Evolutionary conservation across 257 asterid genomes (phyloP).

Genomic region (Ajuga chamaepitys): DNA sequence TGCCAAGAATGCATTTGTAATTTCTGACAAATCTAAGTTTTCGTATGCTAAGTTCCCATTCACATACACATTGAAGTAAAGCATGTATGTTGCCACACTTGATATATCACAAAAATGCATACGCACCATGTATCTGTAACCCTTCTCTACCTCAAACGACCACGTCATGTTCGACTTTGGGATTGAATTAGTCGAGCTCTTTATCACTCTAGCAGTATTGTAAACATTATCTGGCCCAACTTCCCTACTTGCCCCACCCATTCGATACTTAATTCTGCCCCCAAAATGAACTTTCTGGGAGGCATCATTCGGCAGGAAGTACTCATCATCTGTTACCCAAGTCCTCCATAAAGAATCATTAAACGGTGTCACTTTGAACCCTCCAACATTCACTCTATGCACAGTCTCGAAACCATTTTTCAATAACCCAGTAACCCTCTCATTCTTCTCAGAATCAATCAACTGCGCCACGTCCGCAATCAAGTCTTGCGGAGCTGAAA

Average conservation of each 20-base stretch:
- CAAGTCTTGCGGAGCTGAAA: conserved; percentile 77
- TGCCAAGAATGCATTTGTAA: conserved; percentile 50
- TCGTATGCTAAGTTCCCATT: conserved; percentile 67
- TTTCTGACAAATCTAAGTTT: conserved; percentile 58
- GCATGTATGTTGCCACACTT: conserved; percentile 45
- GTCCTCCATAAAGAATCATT: conserved; percentile 94
- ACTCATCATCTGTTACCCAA: conserved; percentile 69
- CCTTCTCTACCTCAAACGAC: conserved; percentile 57
- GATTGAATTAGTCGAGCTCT: conserved; percentile 33
- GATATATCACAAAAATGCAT: conserved; percentile 93
- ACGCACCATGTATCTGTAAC: conserved; percentile 57
- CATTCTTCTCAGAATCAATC: conserved; percentile 38
- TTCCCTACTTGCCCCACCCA: conserved; percentile 82
- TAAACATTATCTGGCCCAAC: conserved; percentile 91
- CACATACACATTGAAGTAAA: conserved; percentile 75
- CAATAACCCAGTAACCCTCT: conserved; percentile 47
- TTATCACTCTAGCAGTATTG: conserved; percentile 67
- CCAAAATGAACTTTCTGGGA: conserved; percentile 37
- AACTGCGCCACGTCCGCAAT: conserved; percentile 58
- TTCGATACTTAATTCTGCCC: conserved; percentile 56
- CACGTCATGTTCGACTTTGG: conserved; percentile 52
- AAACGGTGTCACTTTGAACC: conserved; percentile 82
- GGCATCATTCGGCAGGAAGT: conserved; percentile 26
- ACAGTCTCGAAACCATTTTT: conserved; percentile 68
- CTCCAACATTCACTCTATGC: conserved; percentile 83